phyloP scores from a whole-genome alignment of 179 eudicot species.

The Beta lomatogona region DNA sequence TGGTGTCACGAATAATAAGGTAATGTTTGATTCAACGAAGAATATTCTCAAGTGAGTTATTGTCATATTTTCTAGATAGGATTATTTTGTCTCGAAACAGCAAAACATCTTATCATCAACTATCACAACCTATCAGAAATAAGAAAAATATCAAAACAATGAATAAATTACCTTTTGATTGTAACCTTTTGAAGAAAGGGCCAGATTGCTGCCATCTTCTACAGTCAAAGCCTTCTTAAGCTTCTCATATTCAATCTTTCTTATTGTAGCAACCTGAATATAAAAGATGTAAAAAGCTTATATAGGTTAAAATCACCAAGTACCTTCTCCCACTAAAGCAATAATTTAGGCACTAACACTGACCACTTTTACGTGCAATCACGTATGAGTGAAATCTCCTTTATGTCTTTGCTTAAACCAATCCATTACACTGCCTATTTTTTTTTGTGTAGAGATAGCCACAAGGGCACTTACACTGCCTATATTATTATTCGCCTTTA shows the following conservation, averaged over 20 bases:
- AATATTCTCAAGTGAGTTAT: background rate
- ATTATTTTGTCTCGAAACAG: background rate
- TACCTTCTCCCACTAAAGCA: background rate
- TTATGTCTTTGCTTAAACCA: background rate
- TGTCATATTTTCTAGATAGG: background rate
- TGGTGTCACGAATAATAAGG: too few species aligned
- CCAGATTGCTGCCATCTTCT: slow-evolving; percentile 35
- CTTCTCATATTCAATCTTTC: slow-evolving; percentile 49
- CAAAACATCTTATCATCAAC: background rate
- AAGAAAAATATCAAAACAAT: background rate
- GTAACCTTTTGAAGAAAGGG: slow-evolving; percentile 34
- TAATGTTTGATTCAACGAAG: too few species aligned
- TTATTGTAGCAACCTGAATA: slow-evolving; percentile 48
- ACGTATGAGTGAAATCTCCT: background rate
- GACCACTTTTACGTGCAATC: too few species aligned
- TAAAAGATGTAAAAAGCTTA: background rate
- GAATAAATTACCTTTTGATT: slow-evolving; percentile 48
- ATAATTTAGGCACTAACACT: too few species aligned
- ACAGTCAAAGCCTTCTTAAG: slow-evolving; percentile 37
- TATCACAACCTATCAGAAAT: too few species aligned
- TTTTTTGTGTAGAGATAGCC: too few species aligned
- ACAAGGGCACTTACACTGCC: too few species aligned
- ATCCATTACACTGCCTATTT: too few species aligned
- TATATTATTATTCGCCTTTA: too few species aligned
- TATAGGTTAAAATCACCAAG: background rate